Base-by-base conservation (phyloP, 1,284 basidiomycete species). In the Heterobasidion parviporum region DNA sequence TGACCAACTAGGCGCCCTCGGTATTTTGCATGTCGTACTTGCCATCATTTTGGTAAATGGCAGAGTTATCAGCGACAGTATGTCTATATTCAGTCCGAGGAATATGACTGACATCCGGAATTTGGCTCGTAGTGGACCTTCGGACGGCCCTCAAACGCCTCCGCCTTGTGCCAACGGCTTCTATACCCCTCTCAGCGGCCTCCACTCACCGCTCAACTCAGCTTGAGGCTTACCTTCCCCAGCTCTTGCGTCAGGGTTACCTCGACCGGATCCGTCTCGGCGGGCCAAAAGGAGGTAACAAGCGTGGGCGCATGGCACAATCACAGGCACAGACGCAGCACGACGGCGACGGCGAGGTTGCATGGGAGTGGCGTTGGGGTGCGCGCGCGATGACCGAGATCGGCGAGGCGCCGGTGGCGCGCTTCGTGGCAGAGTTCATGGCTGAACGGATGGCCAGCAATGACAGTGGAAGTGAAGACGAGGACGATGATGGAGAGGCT, bases 351-450 rank as follows among this genome's bases (percentile, higher is more conserved):
- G 79, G 79, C 12, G 78, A 74, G 8, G 70, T 72, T 16, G 74
- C 74, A 33, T 85, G 76, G 59, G 86, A 90, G 65, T 91, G 88
- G 88, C 78, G 81, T 6, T 92, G 89, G 89, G 89, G 88, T 3
- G 73, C 75, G 16, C 76, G 89, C n/a, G 83, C 89, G 6, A 73
- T 81, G 47, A 76, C 78, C 50, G 89, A 92, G 67, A 77, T 92
- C 1, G 85, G 87, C 5, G 89, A 92, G 66, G 69, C 74, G 55
- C 78, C 72, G 6, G 67, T 90, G 7, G 85, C 81, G 2, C 68
- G 69, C 52, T 92, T 91, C 60, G 71, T 90, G 0, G 82, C 82
- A 0, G 83, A 89, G 64, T 89, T 91, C 64, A 89, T 91, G 87
- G 77, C 82, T 16, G 78, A 77, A 34, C 70, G 71, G 8, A 43